Percentiles rank a stretch among this genome's conserved stretches.
These are phyloP conservation scores for Colletotrichum paranaense DNA, from an alignment of 2,329 filamentous ascomycete species.

Conservation along the genomic window DNA sequence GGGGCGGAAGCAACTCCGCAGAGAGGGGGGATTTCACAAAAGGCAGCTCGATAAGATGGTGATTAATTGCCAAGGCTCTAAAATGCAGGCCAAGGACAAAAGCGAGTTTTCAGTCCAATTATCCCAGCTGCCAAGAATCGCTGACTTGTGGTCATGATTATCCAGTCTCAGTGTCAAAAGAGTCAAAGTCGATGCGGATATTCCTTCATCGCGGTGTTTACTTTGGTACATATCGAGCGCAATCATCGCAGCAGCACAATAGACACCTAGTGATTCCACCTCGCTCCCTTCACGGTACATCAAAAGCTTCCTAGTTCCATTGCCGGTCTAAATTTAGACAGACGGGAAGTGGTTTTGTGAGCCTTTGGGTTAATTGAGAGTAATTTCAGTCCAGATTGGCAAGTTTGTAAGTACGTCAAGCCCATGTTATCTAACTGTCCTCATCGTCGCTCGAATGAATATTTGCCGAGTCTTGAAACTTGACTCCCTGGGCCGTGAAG, in stretches of 20 bases:
- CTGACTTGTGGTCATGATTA: neutral
- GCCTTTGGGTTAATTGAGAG: no score
- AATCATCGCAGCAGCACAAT: no score
- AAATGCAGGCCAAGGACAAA: conserved; percentile 1
- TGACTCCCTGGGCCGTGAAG: neutral
- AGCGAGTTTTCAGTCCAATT: neutral
- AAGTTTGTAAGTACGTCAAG: no score
- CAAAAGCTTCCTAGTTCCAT: no score
- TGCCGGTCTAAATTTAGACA: no score
- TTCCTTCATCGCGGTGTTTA: neutral
- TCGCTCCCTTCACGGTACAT: no score
- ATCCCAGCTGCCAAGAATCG: conserved; percentile 1
- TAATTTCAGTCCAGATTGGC: no score
- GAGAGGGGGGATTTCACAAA: neutral
- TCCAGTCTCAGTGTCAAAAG: neutral
- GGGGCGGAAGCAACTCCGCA: neutral
- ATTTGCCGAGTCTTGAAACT: neutral
- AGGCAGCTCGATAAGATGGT: neutral
- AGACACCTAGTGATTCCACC: no score
- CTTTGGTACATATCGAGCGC: no score
- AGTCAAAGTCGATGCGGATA: no score
- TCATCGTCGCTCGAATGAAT: neutral
- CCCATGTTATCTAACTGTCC: neutral
- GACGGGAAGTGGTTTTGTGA: no score
- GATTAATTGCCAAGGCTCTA: conserved; percentile 12